Conservation (phyloP, 2,329 filamentous ascomycete genomes). For the Sporothrix humicola region DNA sequence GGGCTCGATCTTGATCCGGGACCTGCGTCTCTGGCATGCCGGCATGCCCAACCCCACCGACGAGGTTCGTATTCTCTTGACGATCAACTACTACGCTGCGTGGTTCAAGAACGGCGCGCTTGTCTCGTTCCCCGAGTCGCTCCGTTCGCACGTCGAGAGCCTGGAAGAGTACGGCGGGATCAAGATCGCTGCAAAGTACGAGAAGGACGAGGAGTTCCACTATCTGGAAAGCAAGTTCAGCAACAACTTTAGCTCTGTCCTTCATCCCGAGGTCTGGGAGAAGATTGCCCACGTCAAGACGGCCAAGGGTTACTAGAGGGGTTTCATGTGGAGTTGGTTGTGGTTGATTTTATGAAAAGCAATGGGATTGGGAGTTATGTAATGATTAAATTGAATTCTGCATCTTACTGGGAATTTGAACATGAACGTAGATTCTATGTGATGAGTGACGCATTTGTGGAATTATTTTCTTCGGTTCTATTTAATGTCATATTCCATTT, state of each 20-base stretch:
- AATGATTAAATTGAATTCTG: not conserved
- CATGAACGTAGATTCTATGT: no score
- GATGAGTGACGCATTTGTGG: no score
- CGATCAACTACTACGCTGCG: constrained; percentile 33
- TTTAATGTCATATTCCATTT: no score
- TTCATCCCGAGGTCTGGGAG: constrained; percentile 33
- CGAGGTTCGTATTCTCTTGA: constrained; percentile 31
- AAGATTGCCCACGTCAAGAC: constrained; percentile 34
- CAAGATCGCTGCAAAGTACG: constrained; percentile 33
- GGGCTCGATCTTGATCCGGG: constrained; percentile 61
- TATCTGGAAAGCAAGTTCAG: constrained; percentile 35
- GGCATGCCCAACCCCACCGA: constrained; percentile 34
- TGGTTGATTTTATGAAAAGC: not conserved
- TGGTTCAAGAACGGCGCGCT: constrained; percentile 36
- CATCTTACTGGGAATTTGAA: no score
- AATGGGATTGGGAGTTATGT: not conserved
- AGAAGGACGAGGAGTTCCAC: constrained; percentile 31
- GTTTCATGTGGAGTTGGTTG: not conserved
- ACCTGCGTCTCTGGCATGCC: constrained; percentile 57
- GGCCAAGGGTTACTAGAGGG: constrained; percentile 33
- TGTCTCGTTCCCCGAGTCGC: constrained; percentile 29
- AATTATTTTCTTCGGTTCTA: no score
- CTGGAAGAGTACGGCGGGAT: constrained; percentile 32
- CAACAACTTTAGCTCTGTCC: constrained; percentile 36
- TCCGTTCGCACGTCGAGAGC: constrained; percentile 22